Evolutionary conservation across 2,329 filamentous ascomycete species (phyloP), one percentile per base, ranked within the genome.

Genomic region (Microcyclospora pomicola): DNA sequence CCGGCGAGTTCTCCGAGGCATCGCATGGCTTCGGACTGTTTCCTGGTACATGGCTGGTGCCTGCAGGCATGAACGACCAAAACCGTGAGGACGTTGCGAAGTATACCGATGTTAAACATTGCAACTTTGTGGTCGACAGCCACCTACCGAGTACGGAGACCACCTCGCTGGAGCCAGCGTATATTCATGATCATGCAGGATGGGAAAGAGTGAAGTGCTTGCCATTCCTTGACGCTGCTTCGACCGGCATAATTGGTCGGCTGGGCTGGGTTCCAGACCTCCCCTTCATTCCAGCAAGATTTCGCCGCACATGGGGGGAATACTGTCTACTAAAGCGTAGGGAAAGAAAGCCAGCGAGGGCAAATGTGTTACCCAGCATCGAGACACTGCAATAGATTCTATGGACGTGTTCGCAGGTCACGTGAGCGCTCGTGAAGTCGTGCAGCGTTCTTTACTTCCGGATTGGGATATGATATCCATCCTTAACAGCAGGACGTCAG

Each of bases 41-140:
- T 61, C 44, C 82, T 32, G 87, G 86, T n/a, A 84, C 87, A 1
- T 93, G 85, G 75, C 65, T 83, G 40, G 72, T 80, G 1, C 82
- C 91, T 0, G 65, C 68, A 35, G 88, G 88, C 2, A 84, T 98
- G 77, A 98, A 98, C 56, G 85, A 93, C 56, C 73, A 76, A 45
- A 98, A 98, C 52, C 67, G 78, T 47, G 87, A 95, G 59, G 91
- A 98, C 56, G 58, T 72, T 43, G 72, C 75, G 42, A 98, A 96
- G 73, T 93, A 96, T 72, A 68, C 77, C 28, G 77, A 88, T 42
- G 63, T 92, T 32, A 67, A 70, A 19, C 68, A 75, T 38, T 98
- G 91, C 59, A 69, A 75, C 7, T 95, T 92, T 59, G 56, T 98
- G 4, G 79, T 96, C 12, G 91, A 98, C 57, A 92, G 85, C 0